Conservation (phyloP, 2,329 filamentous ascomycete genomes). For the Clarireedia hainanense region DNA sequence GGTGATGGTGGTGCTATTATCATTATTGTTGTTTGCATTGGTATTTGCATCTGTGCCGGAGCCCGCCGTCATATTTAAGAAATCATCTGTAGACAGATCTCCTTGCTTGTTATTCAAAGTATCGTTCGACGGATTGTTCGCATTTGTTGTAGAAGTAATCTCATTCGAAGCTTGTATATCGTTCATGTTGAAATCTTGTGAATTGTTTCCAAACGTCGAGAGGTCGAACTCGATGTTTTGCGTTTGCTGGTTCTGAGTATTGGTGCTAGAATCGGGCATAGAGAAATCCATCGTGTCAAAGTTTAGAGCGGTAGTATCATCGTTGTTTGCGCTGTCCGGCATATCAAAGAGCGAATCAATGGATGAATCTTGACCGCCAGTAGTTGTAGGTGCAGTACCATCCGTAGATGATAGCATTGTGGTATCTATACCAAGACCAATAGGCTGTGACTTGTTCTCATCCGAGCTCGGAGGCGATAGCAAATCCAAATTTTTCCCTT, state of each 20-base stretch:
- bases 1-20: constrained; percentile 7
- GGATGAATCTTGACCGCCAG: constrained; percentile 18
- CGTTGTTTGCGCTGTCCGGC: constrained; percentile 14
- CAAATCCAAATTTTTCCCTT: constrained; percentile 4
- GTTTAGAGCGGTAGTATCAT: constrained; percentile 16
- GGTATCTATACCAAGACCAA: constrained; percentile 23
- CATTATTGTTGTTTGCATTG: constrained; percentile 4
- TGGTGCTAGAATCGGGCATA: constrained; percentile 11
- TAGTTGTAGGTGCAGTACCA: constrained; percentile 11
- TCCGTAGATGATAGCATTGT: constrained; percentile 8
- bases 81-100: constrained; percentile 13
- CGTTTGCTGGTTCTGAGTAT: constrained; percentile 17
- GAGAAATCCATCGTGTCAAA: constrained; percentile 26
- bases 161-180: constrained; percentile 18
- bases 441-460: constrained; percentile 12
- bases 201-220: constrained; percentile 26
- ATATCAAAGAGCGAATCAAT: constrained; percentile 27
- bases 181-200: constrained; percentile 35
- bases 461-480: constrained; percentile 19
- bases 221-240: constrained; percentile 26
- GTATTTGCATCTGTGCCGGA: not conserved
- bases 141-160: constrained; percentile 10
- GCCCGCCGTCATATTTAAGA: constrained; percentile 14
- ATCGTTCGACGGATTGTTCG: constrained; percentile 7
- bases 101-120: constrained; percentile 11